Base-by-base conservation (phyloP, 345 rosid genomes). In the Populus nigra region DNA sequence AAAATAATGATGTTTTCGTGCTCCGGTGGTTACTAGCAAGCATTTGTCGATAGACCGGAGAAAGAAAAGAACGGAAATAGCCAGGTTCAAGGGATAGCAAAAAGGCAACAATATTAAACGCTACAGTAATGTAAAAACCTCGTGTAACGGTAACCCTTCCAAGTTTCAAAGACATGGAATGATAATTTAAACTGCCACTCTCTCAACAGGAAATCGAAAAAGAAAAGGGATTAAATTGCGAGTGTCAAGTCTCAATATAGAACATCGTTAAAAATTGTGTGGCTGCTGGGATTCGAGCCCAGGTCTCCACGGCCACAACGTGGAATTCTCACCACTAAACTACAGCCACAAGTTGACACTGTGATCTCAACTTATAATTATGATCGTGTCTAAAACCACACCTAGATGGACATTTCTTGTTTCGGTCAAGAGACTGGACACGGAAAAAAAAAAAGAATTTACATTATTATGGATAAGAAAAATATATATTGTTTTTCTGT, bases 261-360 rank as follows among this genome's bases (percentile, higher is more conserved):
- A 59, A 8, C 4, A 9, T 5, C 16, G 0, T 9, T 9, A 0
- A 10, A 9, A 4, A 1, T 0, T 0, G 0, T 90, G 90, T 87
- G 92, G 94, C 93, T 91, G 90, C 88, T 93, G 88, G 92, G 94
- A 91, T 88, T 93, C 92, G 89, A 91, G 92, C 93, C 92, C 87
- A 89, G 91, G 89, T 90, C 97, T 88, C 90, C 87, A 94, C 90
- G 91, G 93, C 92, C 93, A 93, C 93, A 90, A 90, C 90, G 87
- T 88, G 88, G 84, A 85, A 88, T 88, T 91, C 89, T 90, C 12
- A 88, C 94, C 92, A 89, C 98, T 88, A 90, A 91, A 87, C 94
- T 90, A 86, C 93, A 89, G 88, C 89, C 90, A 85, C 90, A 59
- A 10, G 65, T 0, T 9, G 16, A 0, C 3, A 0, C 11, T 2